phyloP scores from a whole-genome alignment of 23 red algal genomes.

The Agarophyton chilense region DNA sequence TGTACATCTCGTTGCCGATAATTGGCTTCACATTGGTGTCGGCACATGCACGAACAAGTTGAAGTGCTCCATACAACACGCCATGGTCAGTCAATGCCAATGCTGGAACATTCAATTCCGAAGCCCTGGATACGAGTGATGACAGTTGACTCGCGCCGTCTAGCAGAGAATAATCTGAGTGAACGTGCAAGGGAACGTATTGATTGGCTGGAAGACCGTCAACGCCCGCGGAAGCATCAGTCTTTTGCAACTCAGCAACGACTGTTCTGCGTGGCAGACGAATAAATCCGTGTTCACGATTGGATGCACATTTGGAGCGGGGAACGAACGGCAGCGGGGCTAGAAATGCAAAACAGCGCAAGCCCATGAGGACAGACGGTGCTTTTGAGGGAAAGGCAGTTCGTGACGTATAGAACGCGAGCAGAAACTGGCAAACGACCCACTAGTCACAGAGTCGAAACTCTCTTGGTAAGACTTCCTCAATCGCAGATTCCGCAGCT shows the following conservation, averaged over 20 bases:
- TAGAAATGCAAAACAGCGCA: not conserved
- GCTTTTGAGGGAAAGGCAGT: not conserved
- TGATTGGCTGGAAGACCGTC: slow-evolving; percentile 18
- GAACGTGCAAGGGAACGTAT: slow-evolving; percentile 92
- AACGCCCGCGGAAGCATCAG: not conserved
- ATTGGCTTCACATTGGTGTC: slow-evolving; percentile 83
- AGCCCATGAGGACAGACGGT: not conserved
- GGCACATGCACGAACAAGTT: slow-evolving; percentile 75
- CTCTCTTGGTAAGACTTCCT: no score
- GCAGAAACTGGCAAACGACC: no score
- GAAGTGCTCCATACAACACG: slow-evolving; percentile 86
- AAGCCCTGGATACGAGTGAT: slow-evolving; percentile 77
- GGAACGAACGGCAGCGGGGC: not conserved
- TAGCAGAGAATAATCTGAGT: slow-evolving; percentile 92
- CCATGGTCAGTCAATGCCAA: slow-evolving; percentile 96
- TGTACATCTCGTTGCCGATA: slow-evolving; percentile 98
- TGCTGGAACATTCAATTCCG: slow-evolving; percentile 77
- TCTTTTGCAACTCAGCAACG: not conserved
- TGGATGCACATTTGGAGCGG: not conserved
- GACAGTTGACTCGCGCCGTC: slow-evolving; percentile 92
- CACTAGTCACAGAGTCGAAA: no score
- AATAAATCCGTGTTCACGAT: not conserved
- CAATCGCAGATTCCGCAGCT: no score
- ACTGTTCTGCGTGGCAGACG: not conserved
- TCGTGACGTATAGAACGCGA: no score